phyloP scores from a whole-genome alignment of 805 yeast genomes.

The Barnettozyma wickerhamii region DNA sequence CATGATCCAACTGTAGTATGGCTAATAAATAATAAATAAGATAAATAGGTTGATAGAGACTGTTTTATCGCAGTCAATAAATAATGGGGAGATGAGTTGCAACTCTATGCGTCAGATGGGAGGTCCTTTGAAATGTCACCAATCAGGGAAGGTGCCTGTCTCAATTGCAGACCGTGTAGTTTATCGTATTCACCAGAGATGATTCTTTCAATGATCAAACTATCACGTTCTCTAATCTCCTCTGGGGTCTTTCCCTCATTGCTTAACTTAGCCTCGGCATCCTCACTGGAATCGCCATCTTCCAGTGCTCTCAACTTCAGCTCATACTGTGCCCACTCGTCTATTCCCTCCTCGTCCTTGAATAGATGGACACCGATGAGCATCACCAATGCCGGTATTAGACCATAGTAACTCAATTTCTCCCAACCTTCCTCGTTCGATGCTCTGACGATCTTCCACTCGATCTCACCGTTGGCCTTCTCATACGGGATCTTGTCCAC shows the following conservation, averaged over 20 bases:
- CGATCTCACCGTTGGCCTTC: constrained; percentile 73
- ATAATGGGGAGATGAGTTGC: not conserved
- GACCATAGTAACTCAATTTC: constrained; percentile 61
- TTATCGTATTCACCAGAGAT: constrained; percentile 82
- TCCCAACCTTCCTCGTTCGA: constrained; percentile 87
- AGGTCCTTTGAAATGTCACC: constrained; percentile 12
- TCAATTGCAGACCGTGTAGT: constrained; percentile 53
- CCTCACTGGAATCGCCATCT: constrained; percentile 47
- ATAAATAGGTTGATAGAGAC: constrained; percentile 7
- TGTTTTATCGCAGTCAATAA: constrained; percentile 3
- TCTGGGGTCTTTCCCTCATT: constrained; percentile 39
- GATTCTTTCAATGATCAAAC: constrained; percentile 73
- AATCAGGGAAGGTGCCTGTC: constrained; percentile 17
- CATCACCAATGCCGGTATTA: constrained; percentile 64
- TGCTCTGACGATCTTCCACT: constrained; percentile 74
- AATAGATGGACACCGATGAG: constrained; percentile 48
- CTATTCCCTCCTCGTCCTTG: constrained; percentile 46
- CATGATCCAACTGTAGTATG: too few species aligned
- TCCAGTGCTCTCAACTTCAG: constrained; percentile 73
- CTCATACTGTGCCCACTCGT: constrained; percentile 83
- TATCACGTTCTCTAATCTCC: constrained; percentile 66
- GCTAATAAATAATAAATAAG: constrained; percentile 1
- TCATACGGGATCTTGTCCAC: constrained; percentile 82
- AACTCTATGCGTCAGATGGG: not conserved
- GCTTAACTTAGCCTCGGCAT: constrained; percentile 41